Evolutionary conservation across 306 rosid genomes (phyloP), one percentile per base, ranked within the genome.

Genomic region (Comarum palustre): DNA sequence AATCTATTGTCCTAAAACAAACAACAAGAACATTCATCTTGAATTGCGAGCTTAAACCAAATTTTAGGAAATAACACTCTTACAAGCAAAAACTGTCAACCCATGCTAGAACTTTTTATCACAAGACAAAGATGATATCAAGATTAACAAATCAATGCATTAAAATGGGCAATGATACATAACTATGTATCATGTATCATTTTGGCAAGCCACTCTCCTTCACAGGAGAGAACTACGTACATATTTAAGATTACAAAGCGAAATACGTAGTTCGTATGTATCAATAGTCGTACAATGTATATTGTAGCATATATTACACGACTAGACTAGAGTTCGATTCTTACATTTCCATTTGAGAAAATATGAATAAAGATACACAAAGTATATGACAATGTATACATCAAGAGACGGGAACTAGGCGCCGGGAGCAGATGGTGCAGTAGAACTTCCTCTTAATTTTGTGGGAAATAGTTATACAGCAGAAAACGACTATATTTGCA

Each of bases 381-480:
- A 36, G 7, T 36, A 36, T 0, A 16, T 51, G 58, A 51, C 58
- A 51, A 51, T 51, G 27, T 51, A 51, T 24, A 51, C 11, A n/a
- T 39, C 15, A 68, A 46, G 72, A 29, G 24, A 63, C 39, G 0
- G 74, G 82, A 58, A 78, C 41, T 4, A 82, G 55, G 59, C 82
- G 82, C 12, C 70, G 3, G 58, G 69, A 52, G 70, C 84, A 83
- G 64, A 78, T 19, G 39, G 70, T 47, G 65, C 83, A 79, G 45
- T 51, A 77, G 32, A 73, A 69, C 64, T 83, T 83, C 61, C 57
- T 78, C 75, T 76, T 83, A 39, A 31, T 58, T 65, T 79, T 83
- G 45, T 77, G 87, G 45, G 80, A 73, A 69, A 83, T 77, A 7
- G 72, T 59, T 0, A 80, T 62, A 45, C 71, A 83, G 41, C 77